Percentiles rank a stretch among this genome's conserved stretches.
Conservation (phyloP, 2,329 filamentous ascomycete species). For the Ophiostoma quercus region DNA sequence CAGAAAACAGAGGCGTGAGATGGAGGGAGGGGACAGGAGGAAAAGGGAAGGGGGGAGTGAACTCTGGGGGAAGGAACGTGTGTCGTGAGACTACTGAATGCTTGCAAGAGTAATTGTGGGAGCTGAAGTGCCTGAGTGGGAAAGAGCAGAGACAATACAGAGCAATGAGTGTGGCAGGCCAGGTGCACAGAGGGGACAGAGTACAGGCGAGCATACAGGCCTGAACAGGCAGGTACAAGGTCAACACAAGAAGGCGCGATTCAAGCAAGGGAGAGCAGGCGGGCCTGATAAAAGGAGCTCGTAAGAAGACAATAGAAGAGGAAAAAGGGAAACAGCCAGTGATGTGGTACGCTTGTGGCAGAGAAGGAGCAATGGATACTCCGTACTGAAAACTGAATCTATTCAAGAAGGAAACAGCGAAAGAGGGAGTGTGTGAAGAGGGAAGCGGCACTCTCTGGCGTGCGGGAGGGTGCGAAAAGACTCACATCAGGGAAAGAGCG, state of each 20-base stretch:
- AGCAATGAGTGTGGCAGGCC: conserved; percentile 4
- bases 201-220: not conserved
- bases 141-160: not conserved
- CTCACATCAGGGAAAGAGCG: not conserved
- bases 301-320: not conserved
- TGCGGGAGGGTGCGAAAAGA: not conserved
- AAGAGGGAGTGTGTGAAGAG: not conserved
- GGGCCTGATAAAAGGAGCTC: not conserved
- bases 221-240: not conserved
- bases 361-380: not conserved
- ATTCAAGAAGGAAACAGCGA: not conserved
- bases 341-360: not conserved
- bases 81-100: not conserved
- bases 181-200: not conserved
- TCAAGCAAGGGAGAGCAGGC: conserved; percentile 3
- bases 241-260: conserved; percentile 6
- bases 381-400: not conserved
- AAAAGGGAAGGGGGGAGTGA: not conserved
- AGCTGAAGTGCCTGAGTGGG: not conserved
- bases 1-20: not conserved
- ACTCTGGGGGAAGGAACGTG: not conserved
- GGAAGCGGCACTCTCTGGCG: too few species aligned
- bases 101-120: not conserved
- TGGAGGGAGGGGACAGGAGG: not conserved
- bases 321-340: not conserved